phyloP scores from a whole-genome alignment of 768 basidiomycete genomes.

The Trametes coccinea region DNA sequence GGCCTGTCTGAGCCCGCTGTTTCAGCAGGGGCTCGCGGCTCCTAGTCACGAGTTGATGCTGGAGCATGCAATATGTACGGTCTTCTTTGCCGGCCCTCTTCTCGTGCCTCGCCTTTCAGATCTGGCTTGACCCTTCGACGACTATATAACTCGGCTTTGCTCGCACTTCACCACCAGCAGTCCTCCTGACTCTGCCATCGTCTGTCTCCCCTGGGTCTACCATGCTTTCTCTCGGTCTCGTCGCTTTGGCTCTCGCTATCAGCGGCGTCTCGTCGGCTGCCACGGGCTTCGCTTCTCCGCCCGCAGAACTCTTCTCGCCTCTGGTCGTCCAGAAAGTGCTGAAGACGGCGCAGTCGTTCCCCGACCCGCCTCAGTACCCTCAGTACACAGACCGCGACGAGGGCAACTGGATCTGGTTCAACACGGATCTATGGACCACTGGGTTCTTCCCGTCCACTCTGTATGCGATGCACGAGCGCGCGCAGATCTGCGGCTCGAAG shows the following conservation, averaged over 20 bases:
- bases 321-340: conserved; percentile 60
- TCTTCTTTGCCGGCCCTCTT: too few relatives aligned
- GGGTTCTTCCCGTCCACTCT: conserved; percentile 65
- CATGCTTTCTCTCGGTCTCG: conserved; percentile 3
- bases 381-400: conserved; percentile 54
- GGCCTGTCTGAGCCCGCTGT: not conserved
- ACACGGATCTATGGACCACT: conserved; percentile 62
- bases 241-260: not conserved
- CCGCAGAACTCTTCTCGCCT: conserved; percentile 57
- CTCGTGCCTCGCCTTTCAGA: not conserved
- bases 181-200: not conserved
- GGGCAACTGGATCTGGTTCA: conserved; percentile 56
- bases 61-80: not conserved
- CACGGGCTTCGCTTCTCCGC: conserved; percentile 27
- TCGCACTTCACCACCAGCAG: not conserved
- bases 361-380: conserved; percentile 49
- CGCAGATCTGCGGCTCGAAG: conserved; percentile 46
- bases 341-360: conserved; percentile 50
- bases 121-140: not conserved
- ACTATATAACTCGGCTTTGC: not conserved
- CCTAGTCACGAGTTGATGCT: conserved; percentile 8
- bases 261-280: conserved; percentile 7
- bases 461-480: conserved; percentile 60
- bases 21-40: not conserved
- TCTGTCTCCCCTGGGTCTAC: not conserved